Base-by-base conservation (phyloP, 805 yeast genomes). In the Ogataea pignaliae region DNA sequence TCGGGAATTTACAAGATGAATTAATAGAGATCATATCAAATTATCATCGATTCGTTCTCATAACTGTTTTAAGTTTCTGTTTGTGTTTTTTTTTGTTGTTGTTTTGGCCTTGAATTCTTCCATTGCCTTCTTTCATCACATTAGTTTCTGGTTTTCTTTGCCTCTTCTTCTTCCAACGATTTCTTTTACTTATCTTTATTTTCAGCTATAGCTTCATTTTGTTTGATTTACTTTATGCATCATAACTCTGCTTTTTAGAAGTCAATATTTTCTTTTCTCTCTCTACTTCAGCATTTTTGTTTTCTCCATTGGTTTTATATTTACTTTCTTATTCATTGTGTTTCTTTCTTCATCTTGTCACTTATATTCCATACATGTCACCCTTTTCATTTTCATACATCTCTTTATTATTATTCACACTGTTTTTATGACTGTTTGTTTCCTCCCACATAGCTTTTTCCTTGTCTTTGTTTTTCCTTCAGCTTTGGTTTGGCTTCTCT, bases 1-100 rank as follows among this genome's bases (percentile, higher is more conserved):
- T 67, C 80, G 13, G 70, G 65, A 40, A 54, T 77, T 10, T 62
- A 68, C 46, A 71, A 68, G 14, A 64, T 61, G 50, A 70, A 69
- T 44, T 75, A 29, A 45, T 29, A 29, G 32, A 29, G n/a, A 35
- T 17, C 33, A 29, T 21, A 29, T 33, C 17, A 15, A 26, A 18
- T 37, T 34, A 17, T 30, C 17, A 16, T 29, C 16, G 40, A 42
- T 31, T 34, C 41, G 36, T 44, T 36, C 37, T 29, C 29, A 21
- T 40, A 14, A 14, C 32, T 17, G 16, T 40, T 26, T 36, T 37
- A 16, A 28, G n/a, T 35, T 26, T 32, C 34, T 30, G 11, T 28
- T 17, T 26, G 35, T 14, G 30, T 21, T 37, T 21, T 18, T 11
- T 29, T 14, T 14, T 7, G 15, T 29, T 36, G 33, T 3, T 30